Evolutionary conservation across 2,329 filamentous ascomycete genomes (phyloP).

Genomic region (Didymella segeticola): DNA sequence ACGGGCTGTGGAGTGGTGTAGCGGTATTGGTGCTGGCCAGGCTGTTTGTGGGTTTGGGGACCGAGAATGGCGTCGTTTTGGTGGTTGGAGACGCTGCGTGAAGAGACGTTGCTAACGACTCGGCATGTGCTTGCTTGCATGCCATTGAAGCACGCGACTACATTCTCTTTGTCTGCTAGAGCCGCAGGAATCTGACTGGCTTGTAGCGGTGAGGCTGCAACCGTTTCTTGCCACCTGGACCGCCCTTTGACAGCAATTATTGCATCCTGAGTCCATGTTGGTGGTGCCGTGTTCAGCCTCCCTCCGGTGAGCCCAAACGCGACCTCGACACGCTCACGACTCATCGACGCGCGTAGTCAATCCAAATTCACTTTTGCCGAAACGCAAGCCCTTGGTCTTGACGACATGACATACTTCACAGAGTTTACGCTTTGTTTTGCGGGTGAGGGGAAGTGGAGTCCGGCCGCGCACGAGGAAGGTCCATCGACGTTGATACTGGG

Average conservation of each 20-base stretch:
- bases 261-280: background rate
- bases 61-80: background rate
- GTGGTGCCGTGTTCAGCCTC: conserved; percentile 1
- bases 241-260: background rate
- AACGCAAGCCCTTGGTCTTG: conserved; percentile 5
- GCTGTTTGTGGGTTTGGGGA: background rate
- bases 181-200: background rate
- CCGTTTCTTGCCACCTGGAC: background rate
- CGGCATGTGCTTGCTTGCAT: conserved; percentile 1
- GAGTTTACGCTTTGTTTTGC: conserved; percentile 15
- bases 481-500: conserved; percentile 3
- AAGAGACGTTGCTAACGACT: conserved; percentile 3
- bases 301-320: conserved; percentile 5
- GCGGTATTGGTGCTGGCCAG: background rate
- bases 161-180: conserved; percentile 4
- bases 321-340: conserved; percentile 11
- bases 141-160: background rate
- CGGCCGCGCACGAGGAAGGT: conserved; percentile 1
- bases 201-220: background rate
- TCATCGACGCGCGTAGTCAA: conserved; percentile 4
- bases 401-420: conserved; percentile 5
- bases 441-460: conserved; percentile 16
- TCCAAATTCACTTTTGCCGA: background rate
- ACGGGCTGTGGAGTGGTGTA: conserved; percentile 5
- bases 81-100: background rate